Evolutionary conservation across 352 stramenopile species (phyloP).

Genomic region (Phytophthora podocarpi): DNA sequence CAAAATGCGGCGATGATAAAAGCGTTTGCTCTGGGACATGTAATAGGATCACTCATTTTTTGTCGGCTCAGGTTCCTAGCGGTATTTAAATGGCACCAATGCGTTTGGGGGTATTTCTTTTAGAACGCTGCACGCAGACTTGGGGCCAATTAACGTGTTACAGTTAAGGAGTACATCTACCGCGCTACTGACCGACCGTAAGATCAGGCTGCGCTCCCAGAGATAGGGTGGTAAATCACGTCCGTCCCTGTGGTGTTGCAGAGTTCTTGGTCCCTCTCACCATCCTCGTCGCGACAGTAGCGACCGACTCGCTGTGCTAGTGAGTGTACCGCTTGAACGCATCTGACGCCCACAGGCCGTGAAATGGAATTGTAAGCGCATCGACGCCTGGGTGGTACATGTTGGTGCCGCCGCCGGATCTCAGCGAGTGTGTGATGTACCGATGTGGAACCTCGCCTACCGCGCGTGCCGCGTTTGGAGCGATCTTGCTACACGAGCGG

Average conservation of each 20-base stretch:
- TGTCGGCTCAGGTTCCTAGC: no score
- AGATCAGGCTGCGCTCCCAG: neutral
- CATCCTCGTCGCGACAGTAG: neutral
- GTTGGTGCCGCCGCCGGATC: neutral
- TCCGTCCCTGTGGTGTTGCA: neutral
- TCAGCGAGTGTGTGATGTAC: neutral
- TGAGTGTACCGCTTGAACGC: slow-evolving; percentile 5
- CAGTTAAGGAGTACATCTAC: neutral
- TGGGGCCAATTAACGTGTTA: no score
- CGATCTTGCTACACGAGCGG: neutral
- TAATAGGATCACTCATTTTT: no score
- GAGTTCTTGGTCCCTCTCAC: neutral
- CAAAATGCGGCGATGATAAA: no score
- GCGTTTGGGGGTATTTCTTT: no score
- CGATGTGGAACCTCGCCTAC: neutral
- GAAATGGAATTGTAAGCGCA: neutral
- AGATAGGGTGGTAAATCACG: neutral
- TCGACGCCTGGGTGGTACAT: neutral
- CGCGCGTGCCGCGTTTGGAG: neutral
- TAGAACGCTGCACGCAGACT: no score
- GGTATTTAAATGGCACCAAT: no score
- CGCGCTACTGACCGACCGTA: neutral
- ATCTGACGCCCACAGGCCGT: neutral
- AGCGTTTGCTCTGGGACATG: no score
- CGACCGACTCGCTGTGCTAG: neutral